Evolutionary conservation across 495 filamentous ascomycete species (phyloP).

Genomic region (Penicillium verhagenii): DNA sequence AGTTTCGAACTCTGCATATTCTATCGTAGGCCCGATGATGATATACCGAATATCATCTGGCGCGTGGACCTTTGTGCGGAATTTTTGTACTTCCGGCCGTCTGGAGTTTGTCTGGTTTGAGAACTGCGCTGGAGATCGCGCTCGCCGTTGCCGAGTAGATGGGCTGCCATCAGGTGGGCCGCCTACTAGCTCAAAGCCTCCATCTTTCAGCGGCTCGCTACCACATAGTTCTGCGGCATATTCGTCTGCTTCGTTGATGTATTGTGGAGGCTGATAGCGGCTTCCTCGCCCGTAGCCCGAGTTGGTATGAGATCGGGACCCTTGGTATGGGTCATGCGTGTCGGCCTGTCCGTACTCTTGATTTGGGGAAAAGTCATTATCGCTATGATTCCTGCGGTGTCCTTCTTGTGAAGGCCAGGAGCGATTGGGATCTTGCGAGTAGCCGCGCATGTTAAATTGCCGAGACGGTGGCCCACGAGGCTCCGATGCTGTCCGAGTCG

Average conservation of each 20-base stretch:
- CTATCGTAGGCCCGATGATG: slow-evolving; percentile 72
- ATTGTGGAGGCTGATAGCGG: slow-evolving; percentile 49
- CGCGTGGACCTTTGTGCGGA: slow-evolving; percentile 86
- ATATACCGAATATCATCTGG: slow-evolving; percentile 91
- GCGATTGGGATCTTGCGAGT: slow-evolving; percentile 17
- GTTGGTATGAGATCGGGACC: slow-evolving; percentile 15
- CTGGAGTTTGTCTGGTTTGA: slow-evolving; percentile 33
- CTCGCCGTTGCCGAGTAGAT: slow-evolving; percentile 17
- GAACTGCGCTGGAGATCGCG: slow-evolving; percentile 30
- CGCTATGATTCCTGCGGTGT: slow-evolving; percentile 35
- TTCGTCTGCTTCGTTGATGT: slow-evolving; percentile 72
- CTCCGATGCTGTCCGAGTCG: slow-evolving; percentile 54
- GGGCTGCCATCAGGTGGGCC: slow-evolving; percentile 14
- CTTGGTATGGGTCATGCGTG: slow-evolving; percentile 67
- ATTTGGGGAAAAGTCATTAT: slow-evolving; percentile 19
- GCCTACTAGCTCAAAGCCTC: slow-evolving; percentile 79
- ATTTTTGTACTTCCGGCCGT: slow-evolving; percentile 51
- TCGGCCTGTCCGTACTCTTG: slow-evolving; percentile 61
- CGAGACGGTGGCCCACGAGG: slow-evolving; percentile 42
- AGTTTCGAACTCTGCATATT: slow-evolving; percentile 71
- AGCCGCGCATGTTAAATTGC: slow-evolving; percentile 26
- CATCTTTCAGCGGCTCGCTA: slow-evolving; percentile 58
- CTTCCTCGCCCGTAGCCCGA: slow-evolving; percentile 36
- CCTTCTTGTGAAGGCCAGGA: slow-evolving; percentile 19
- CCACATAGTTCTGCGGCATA: slow-evolving; percentile 68